Percentiles rank a stretch among this genome's conserved stretches.
These are phyloP conservation scores for Ophiostoma sp. DNA, from an alignment of 2,329 filamentous ascomycete genomes.

Conservation along the genomic window DNA sequence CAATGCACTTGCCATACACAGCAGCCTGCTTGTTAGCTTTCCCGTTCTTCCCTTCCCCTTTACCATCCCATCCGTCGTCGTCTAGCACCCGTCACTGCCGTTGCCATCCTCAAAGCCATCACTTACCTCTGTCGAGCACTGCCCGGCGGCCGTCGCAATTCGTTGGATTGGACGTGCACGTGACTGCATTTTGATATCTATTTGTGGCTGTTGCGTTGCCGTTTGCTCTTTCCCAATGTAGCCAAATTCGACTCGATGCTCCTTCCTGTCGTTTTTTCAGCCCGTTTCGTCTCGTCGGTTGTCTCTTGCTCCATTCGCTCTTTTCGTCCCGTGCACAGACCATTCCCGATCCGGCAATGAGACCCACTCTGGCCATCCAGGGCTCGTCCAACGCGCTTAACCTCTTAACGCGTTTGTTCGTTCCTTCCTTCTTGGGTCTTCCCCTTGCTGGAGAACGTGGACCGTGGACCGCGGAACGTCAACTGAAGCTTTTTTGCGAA, in stretches of 20 bases:
- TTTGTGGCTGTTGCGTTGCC: not conserved
- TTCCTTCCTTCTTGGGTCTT: conserved; percentile 13
- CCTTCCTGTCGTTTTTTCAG: not conserved
- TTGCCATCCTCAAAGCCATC: not conserved
- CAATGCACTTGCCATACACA: conserved; percentile 84
- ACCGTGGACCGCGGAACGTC: conserved; percentile 7
- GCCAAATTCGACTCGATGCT: not conserved
- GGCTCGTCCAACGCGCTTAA: conserved; percentile 23
- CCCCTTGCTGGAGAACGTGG: conserved; percentile 2
- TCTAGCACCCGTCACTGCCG: not conserved
- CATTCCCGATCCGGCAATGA: conserved; percentile 16
- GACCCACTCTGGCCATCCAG: not conserved
- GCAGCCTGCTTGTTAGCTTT: conserved; percentile 55
- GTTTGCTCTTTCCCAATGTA: not conserved
- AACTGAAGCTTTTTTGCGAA: conserved; percentile 16
- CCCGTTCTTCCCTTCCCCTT: not conserved
- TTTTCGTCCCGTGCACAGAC: conserved; percentile 15
- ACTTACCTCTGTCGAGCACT: conserved; percentile 51
- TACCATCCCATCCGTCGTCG: not conserved
- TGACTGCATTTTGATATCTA: conserved; percentile 33
- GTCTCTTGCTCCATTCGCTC: conserved; percentile 17
- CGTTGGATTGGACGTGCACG: conserved; percentile 49
- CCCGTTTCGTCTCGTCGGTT: conserved; percentile 8
- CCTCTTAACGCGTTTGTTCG: conserved; percentile 26
- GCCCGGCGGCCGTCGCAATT: conserved; percentile 49